Conservation (phyloP, 257 asterid species). For the Cordia subcordata region DNA sequence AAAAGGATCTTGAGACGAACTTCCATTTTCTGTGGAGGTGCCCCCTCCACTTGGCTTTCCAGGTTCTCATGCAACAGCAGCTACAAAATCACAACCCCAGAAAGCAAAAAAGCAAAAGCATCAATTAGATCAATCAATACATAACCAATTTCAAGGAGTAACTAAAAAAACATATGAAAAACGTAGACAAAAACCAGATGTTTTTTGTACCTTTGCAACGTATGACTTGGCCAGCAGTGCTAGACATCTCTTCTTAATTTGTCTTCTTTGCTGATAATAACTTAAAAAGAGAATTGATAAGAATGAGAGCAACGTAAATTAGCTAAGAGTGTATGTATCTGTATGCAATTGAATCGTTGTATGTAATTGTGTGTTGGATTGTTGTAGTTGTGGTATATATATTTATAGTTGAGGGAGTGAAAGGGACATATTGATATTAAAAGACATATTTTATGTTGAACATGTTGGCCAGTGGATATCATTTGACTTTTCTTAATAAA, state of each 20-base stretch:
- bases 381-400: neutral
- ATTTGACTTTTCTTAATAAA: neutral
- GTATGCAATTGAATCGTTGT: neutral
- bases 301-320: no score
- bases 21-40: slow-evolving; percentile 20
- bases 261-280: no score
- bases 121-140: no score
- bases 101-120: neutral
- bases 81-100: slow-evolving; percentile 8
- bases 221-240: slow-evolving; percentile 11
- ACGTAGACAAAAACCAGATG: no score
- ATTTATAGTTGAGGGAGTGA: neutral
- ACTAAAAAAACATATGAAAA: neutral
- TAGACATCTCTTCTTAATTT: neutral
- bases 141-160: neutral
- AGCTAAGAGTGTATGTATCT: no score
- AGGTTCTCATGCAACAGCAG: slow-evolving; percentile 19
- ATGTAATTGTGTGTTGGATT: neutral
- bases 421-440: neutral
- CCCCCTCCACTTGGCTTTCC: slow-evolving; percentile 20
- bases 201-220: slow-evolving; percentile 12
- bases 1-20: slow-evolving; percentile 18
- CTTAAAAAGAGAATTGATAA: neutral
- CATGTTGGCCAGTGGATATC: neutral
- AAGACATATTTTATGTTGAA: neutral